Percentiles rank a stretch among this genome's conserved stretches.
phyloP scores from a whole-genome alignment of 176 grass and related monocot species.

The Oryza punctata region DNA sequence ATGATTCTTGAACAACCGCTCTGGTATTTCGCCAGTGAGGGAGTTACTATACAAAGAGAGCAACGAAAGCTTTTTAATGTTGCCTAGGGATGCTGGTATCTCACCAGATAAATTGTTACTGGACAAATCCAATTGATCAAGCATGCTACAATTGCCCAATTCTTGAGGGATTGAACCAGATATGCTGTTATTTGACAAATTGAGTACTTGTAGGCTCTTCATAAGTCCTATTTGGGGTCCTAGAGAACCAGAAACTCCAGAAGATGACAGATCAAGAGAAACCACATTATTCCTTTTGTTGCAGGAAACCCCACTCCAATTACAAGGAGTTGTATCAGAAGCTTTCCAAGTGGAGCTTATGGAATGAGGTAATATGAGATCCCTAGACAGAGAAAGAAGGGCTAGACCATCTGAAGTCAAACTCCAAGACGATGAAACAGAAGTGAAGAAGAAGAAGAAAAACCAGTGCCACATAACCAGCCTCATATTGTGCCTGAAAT shows the following conservation, averaged over 20 bases:
- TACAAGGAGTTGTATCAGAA: constrained; percentile 59
- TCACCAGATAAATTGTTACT: constrained; percentile 56
- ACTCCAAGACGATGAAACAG: constrained; percentile 35
- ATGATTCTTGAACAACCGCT: constrained; percentile 48
- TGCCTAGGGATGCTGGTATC: constrained; percentile 61
- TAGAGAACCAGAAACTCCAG: constrained; percentile 47
- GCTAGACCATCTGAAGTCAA: constrained; percentile 65
- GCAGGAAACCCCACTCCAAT: constrained; percentile 57
- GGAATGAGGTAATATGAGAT: constrained; percentile 41
- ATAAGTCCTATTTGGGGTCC: constrained; percentile 55
- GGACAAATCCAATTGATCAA: constrained; percentile 62
- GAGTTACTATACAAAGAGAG: constrained; percentile 51
- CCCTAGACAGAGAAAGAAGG: constrained; percentile 55
- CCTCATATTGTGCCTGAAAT: constrained; percentile 42
- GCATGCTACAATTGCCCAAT: constrained; percentile 56
- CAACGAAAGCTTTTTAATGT: constrained; percentile 44
- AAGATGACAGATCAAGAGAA: constrained; percentile 49
- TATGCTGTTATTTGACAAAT: constrained; percentile 41
- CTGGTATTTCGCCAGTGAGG: constrained; percentile 58
- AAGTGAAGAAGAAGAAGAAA: constrained; percentile 40
- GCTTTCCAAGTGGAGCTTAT: constrained; percentile 56
- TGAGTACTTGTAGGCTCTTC: constrained; percentile 29
- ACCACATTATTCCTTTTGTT: constrained; percentile 31
- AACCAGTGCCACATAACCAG: constrained; percentile 30
- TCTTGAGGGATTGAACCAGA: constrained; percentile 57